Conservation (phyloP, 352 stramenopile species). For the Pythium apleroticum region DNA sequence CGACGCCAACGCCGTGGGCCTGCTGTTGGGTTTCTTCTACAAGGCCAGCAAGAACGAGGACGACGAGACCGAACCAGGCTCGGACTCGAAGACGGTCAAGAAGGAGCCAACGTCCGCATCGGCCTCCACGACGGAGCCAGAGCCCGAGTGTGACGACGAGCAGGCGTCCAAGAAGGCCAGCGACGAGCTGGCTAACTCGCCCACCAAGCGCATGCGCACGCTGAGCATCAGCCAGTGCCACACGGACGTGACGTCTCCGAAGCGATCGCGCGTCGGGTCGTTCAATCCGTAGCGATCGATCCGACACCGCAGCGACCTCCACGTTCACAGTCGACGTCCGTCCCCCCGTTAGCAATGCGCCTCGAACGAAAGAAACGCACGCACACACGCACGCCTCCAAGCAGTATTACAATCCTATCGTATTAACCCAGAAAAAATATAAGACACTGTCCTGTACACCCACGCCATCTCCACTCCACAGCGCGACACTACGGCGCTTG, state of each 20-base stretch:
- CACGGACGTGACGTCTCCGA: conserved; percentile 45
- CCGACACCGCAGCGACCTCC: no score
- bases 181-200: conserved; percentile 52
- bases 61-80: conserved; percentile 22
- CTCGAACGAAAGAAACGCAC: conserved; percentile 10
- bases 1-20: conserved; percentile 63
- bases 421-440: conserved; percentile 10
- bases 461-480: no score
- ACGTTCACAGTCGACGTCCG: not conserved
- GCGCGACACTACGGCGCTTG: no score
- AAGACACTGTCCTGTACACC: not conserved
- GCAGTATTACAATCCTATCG: conserved; percentile 6
- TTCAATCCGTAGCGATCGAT: conserved; percentile 30
- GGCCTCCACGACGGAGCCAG: conserved; percentile 21
- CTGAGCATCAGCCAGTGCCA: conserved; percentile 63
- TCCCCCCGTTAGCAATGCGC: not conserved
- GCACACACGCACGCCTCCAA: not conserved
- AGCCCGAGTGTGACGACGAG: conserved; percentile 35
- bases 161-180: conserved; percentile 28
- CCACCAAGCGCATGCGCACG: conserved; percentile 76
- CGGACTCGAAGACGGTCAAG: not conserved
- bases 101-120: conserved; percentile 14
- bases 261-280: conserved; percentile 66
- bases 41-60: conserved; percentile 70
- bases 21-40: conserved; percentile 82